Evolutionary conservation across 345 rosid species (phyloP).

Genomic region (Hirschfeldia incana): DNA sequence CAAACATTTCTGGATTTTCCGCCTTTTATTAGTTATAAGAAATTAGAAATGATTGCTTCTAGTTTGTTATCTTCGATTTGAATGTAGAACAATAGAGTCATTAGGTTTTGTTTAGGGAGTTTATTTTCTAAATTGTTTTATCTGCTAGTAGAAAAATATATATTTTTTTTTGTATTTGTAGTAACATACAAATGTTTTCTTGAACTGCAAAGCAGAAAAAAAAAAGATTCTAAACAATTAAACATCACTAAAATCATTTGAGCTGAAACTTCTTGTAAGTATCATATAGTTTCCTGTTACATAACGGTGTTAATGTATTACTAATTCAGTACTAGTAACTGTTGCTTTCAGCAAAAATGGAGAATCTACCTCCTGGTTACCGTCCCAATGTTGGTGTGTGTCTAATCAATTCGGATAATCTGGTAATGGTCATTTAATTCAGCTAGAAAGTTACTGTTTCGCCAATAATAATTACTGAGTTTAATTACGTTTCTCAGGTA

Average conservation of each 20-base stretch:
- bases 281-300: not conserved
- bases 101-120: constrained; percentile 4
- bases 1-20: not conserved
- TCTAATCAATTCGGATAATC: constrained; percentile 83
- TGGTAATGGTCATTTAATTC: constrained; percentile 44
- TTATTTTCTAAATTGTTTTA: not conserved
- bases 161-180: not conserved
- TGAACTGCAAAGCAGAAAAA: not conserved
- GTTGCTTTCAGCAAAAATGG: constrained; percentile 49
- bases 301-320: not conserved
- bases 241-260: not conserved
- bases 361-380: constrained; percentile 88
- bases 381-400: constrained; percentile 99
- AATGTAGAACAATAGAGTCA: not conserved
- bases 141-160: not conserved
- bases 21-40: not conserved
- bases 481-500: constrained; percentile 49
- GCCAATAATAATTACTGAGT: not conserved
- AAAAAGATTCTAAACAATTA: not conserved
- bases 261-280: not conserved
- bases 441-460: constrained; percentile 17
- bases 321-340: not conserved
- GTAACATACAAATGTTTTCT: not conserved
- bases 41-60: not conserved
- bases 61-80: constrained; percentile 4